Evolutionary conservation across 2,329 filamentous ascomycete genomes (phyloP), one percentile per base, ranked within the genome.

Genomic region (Microdochium bolleyi): DNA sequence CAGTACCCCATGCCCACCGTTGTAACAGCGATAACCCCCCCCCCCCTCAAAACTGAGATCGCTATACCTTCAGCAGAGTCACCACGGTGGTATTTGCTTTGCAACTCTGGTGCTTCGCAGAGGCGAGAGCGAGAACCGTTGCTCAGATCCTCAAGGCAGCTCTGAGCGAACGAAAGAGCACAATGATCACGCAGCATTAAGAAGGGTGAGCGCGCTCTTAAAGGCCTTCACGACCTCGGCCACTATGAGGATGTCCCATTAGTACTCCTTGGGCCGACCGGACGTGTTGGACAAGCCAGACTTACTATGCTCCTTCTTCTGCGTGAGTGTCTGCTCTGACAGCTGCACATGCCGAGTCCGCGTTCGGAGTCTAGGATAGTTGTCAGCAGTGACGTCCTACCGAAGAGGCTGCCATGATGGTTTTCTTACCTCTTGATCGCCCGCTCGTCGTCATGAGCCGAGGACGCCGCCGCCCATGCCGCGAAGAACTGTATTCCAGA

Each of bases 281-380:
- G 5, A 13, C 24, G 52, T 21, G 44, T 48, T 22, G 50, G 3
- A 34, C 16, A 19, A 21, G 25, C 46, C 27, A 19, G 5, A 71
- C 87, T 73, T 72, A 95, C 91, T 89, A 62, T 96, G 91, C 55
- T 85, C 77, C 63, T 91, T 87, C 65, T 87, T 94, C 59, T 85
- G 78, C 52, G 84, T 82, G 53, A 95, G 75, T 24, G 76, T 79
- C 38, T 82, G 74, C 65, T 96, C 92, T 0, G 86, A 82, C 46
- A 89, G 75, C 56, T 86, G 82, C 27, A 95, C 89, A 65, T 86
- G 88, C 55, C 83, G 77, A 65, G 87, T 83, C 56, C 91, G 84
- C 2, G 92, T 96, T 63, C 86, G 87, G 48, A 96, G 76, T 52
- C 88, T 89, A 56, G 13, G 10, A 41, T 32, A 27, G 49, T 49